A percentile compares a stretch with the other conserved stretches of the same genome.
phyloP scores from a whole-genome alignment of 441 rosid genomes.

The Pelargonium fulgidum region DNA sequence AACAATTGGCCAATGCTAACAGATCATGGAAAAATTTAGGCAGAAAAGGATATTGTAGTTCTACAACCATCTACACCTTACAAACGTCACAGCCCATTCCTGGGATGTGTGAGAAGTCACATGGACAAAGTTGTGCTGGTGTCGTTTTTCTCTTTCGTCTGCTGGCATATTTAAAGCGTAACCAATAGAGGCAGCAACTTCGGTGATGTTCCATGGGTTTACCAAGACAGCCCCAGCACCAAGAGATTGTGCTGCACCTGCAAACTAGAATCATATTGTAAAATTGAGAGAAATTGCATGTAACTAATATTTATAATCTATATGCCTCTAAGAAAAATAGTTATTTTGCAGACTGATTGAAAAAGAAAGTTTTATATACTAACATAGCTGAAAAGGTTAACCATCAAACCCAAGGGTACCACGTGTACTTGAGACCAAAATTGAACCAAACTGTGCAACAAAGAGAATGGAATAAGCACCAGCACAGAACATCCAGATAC shows the following conservation, averaged over 20 bases:
- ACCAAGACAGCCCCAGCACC: constrained; percentile 99
- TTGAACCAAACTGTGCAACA: background rate
- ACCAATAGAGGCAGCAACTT: constrained; percentile 91
- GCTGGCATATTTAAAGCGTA: constrained; percentile 77
- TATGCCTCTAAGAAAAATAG: background rate
- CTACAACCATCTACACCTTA: constrained; percentile 46
- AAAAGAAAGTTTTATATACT: background rate
- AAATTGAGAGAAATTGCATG: background rate
- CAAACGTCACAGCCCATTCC: constrained; percentile 99
- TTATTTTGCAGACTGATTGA: background rate
- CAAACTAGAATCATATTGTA: constrained; percentile 47
- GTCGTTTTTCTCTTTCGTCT: constrained; percentile 90
- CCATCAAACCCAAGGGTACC: background rate
- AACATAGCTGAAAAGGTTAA: background rate
- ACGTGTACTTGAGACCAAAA: background rate
- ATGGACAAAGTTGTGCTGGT: constrained; percentile 66
- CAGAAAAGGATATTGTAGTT: background rate
- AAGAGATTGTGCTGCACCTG: constrained; percentile 98
- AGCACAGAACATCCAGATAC: background rate
- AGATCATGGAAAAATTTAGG: background rate
- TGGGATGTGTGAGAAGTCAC: constrained; percentile 89
- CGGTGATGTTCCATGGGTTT: constrained; percentile 99
- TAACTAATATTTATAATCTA: background rate
- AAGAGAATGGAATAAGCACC: too few species aligned
- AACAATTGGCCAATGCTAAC: background rate